phyloP scores from a whole-genome alignment of 768 basidiomycete species.

The Rhodocollybia butyracea region DNA sequence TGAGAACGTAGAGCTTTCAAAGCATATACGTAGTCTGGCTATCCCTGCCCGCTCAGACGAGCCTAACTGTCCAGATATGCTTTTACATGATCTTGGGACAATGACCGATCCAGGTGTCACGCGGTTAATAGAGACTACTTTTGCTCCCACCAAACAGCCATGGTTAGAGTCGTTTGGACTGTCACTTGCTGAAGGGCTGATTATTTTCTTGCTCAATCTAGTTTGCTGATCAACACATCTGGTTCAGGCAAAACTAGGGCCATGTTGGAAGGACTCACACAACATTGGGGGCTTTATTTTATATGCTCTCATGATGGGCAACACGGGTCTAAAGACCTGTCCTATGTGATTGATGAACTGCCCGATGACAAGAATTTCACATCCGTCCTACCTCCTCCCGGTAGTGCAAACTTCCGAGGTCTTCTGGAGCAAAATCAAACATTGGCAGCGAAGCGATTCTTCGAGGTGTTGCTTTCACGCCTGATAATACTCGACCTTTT shows the following conservation, averaged over 20 bases:
- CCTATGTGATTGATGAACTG: not conserved
- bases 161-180: too few species aligned
- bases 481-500: not conserved
- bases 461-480: not conserved
- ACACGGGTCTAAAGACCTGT: not conserved
- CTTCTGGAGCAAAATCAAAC: not conserved
- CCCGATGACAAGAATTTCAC: not conserved
- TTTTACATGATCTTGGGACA: too few species aligned
- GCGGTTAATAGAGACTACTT: too few species aligned
- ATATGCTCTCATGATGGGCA: not conserved
- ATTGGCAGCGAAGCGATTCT: not conserved
- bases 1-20: too few species aligned
- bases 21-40: too few species aligned
- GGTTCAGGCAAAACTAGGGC: constrained; percentile 8
- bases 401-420: not conserved
- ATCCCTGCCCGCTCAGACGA: too few species aligned
- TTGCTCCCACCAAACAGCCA: too few species aligned
- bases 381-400: not conserved
- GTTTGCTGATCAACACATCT: constrained; percentile 1
- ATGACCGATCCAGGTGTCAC: too few species aligned
- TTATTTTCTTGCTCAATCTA: not conserved
- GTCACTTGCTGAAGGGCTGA: too few species aligned
- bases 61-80: too few species aligned
- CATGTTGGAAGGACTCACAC: constrained; percentile 5
- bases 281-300: constrained; percentile 8